Evolutionary conservation across 2,329 filamentous ascomycete species (phyloP), one percentile per base, ranked within the genome.

Genomic region (Magnaporthiopsis rhizophila): DNA sequence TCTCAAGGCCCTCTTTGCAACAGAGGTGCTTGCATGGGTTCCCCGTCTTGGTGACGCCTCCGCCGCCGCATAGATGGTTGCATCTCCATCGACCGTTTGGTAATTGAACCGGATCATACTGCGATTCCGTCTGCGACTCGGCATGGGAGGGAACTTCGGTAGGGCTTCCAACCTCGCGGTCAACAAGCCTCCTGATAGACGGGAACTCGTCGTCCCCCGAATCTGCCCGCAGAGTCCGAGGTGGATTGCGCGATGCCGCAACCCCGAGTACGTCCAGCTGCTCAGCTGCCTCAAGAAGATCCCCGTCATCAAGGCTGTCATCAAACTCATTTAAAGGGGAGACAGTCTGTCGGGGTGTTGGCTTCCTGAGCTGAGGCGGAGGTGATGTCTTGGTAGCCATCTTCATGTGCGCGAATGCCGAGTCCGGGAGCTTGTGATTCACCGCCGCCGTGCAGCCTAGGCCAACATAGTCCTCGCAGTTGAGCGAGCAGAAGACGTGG

Each of bases 391-490:
- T 18, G 45, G 26, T 28, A 56, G 26, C 24, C 45, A 57, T 28
- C 28, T 30, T 11, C 53, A 15, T 58, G 13, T 18, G 53, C 12
- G 28, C 12, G 24, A 34, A 57, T 21, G 53, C 34, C 6, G 56
- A 36, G 7, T 21, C 32, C 12, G 12, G 38, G 9, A 56, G 24
- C 9, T 62, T 66, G 56, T 71, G 69, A 8, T 69, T 30, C 5
- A 75, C 13, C 2, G 66, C 66, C 32, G 64, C 68, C 0, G 72
- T 69, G 18, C 82, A 72, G 38, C 78, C 72, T 0, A 86, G 87
- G 1, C 86, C 86, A 3, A 87, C 91, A 69, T 98, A 89, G 58
- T 92, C 88, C 75, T 97, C 94, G 68, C 93, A 98, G 74, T 91
- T 90, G 61, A 93, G 80, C 71, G 88, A 86, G 66, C 87, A 91